Percentiles rank a stretch among this genome's conserved stretches.
phyloP scores from a whole-genome alignment of 208 protist species.

The Trichomonas tenax region DNA sequence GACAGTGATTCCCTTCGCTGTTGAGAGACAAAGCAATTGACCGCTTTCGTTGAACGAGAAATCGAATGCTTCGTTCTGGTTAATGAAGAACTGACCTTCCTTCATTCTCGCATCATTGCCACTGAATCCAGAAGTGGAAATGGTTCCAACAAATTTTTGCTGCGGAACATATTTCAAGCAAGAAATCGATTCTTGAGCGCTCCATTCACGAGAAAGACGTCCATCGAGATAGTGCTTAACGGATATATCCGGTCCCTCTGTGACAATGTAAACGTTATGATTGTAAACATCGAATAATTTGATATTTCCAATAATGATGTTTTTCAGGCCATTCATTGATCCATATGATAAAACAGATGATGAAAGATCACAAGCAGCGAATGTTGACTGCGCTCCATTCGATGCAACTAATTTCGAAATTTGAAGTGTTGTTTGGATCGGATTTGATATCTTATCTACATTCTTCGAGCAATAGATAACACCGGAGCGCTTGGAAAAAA shows the following conservation, averaged over 20 bases:
- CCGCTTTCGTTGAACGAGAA: neutral
- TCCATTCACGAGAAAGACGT: neutral
- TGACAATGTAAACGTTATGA: neutral
- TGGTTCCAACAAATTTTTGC: neutral
- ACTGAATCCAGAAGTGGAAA: neutral
- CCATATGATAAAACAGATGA: neutral
- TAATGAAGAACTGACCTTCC: neutral
- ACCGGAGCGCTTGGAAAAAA: neutral
- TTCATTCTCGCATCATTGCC: neutral
- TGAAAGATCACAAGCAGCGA: neutral
- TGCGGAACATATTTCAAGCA: neutral
- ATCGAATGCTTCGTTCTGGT: neutral
- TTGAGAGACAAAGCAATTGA: neutral
- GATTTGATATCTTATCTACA: neutral
- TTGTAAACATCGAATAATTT: neutral
- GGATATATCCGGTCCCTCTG: neutral
- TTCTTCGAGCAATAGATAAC: neutral
- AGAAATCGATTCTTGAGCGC: neutral
- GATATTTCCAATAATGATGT: neutral
- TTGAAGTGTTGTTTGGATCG: neutral
- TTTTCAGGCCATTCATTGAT: neutral
- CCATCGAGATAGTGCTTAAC: neutral
- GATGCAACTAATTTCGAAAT: neutral
- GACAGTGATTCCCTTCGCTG: neutral
- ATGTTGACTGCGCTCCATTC: neutral